phyloP scores from a whole-genome alignment of 306 rosid genomes.

The Cucurbita maxima region DNA sequence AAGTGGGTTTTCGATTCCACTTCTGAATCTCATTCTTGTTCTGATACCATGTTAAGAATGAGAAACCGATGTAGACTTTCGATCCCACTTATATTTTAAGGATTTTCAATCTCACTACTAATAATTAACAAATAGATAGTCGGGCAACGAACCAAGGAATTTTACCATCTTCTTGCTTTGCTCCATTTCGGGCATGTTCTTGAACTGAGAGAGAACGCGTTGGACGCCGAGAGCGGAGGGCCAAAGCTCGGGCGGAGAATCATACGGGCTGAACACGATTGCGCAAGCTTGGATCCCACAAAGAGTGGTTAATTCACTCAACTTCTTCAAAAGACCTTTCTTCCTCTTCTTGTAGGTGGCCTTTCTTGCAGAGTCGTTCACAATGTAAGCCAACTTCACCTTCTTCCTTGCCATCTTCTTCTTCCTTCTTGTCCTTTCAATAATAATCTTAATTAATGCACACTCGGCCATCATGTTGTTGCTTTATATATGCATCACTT shows the following conservation, averaged over 20 bases:
- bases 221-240: slow-evolving; percentile 25
- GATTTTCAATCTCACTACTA: no score
- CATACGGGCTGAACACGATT: slow-evolving; percentile 29
- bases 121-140: no score
- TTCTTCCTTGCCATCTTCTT: slow-evolving; percentile 37
- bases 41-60: no score
- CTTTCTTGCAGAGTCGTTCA: slow-evolving; percentile 30
- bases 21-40: no score
- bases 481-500: no score
- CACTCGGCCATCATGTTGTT: no score
- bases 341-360: slow-evolving; percentile 47
- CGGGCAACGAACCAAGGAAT: no score
- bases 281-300: slow-evolving; percentile 51
- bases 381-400: slow-evolving; percentile 30
- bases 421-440: neutral
- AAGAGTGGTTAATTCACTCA: slow-evolving; percentile 32
- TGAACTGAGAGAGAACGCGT: slow-evolving; percentile 10
- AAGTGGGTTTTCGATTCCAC: no score
- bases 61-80: no score
- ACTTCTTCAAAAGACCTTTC: slow-evolving; percentile 45
- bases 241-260: slow-evolving; percentile 30
- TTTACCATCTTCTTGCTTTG: slow-evolving; percentile 15
- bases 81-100: no score
- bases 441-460: no score
- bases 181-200: slow-evolving; percentile 19